Conservation (phyloP, 805 yeast genomes). For the Hanseniaspora pseudoguilliermondii region DNA sequence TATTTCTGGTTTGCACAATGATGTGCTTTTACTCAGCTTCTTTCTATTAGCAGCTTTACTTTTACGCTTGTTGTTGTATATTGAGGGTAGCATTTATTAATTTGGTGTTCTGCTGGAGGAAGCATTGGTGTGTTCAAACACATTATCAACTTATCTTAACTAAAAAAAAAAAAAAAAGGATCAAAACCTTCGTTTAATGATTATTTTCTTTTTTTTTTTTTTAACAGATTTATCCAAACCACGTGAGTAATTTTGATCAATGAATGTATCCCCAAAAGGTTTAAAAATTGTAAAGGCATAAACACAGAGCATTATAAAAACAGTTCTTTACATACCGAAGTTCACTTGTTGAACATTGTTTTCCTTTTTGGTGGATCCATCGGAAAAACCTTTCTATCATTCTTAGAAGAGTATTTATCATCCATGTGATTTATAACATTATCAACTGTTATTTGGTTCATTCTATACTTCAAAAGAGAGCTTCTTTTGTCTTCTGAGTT, state of each 20-base stretch:
- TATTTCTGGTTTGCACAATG: neutral
- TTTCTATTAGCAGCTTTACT: neutral
- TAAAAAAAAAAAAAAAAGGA: no score
- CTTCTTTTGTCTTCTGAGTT: neutral
- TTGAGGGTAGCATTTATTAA: neutral
- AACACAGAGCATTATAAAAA: no score
- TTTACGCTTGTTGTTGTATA: neutral
- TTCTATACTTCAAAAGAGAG: neutral
- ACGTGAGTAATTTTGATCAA: neutral
- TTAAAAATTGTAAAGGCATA: no score
- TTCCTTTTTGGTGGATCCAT: slow-evolving; percentile 11
- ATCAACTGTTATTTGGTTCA: slow-evolving; percentile 11
- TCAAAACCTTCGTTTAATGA: no score
- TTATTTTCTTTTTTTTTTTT: no score
- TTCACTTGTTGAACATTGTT: neutral
- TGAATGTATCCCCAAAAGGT: neutral
- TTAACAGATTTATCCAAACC: no score
- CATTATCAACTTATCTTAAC: no score
- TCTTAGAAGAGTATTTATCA: neutral
- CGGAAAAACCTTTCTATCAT: neutral
- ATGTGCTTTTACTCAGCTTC: neutral
- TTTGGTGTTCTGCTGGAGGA: no score
- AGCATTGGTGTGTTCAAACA: no score
- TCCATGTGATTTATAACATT: neutral
- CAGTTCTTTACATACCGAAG: no score